Evolutionary conservation across 257 asterid genomes (phyloP), one percentile per base, ranked within the genome.

Genomic region (Gentiana straminea): DNA sequence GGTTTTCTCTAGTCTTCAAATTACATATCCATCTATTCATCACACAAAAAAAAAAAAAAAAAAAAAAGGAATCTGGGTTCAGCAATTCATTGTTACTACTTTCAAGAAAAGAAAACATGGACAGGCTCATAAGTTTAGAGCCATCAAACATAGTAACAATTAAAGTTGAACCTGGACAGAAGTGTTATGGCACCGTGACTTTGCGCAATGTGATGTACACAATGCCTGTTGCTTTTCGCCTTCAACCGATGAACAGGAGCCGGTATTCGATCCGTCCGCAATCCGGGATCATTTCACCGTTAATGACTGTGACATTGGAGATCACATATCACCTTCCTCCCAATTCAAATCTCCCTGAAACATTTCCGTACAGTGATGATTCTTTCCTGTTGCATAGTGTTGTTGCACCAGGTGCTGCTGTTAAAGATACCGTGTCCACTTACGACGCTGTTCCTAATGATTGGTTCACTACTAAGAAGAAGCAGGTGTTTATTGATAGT

Each of bases 171-270:
- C 67, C 87, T 1, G 86, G 86, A 2, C 78, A 71, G 5, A 73
- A 57, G 43, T 87, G 81, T 62, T 70, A 63, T 2, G 94, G 96
- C 0, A 55, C 32, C 41, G 15, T 87, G 13, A 82, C 81, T 1
- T 60, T 87, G 11, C 80, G 84, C 3, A 87, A 84, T 49, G 93
- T 84, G 6, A 87, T 87, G 96, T 74, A 82, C 78, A 87, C 93
- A 2, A 84, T 87, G 96, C 94, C 94, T 0, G 94, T 87, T 1
- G 96, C 94, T 1, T 87, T 81, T 33, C 77, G 94, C 8, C 75
- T 87, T 9, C 87, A 80, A 5, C 78, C 96, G 0, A 48, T 63
- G 33, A 82, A 76, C 74, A 78, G 63, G 54, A 11, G 58, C 0
- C 86, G 87, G 6, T 87, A 82, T 70, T 15, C 58, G 1, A 49